Conservation (phyloP, 352 stramenopile genomes). For the Discostella stelligera region DNA sequence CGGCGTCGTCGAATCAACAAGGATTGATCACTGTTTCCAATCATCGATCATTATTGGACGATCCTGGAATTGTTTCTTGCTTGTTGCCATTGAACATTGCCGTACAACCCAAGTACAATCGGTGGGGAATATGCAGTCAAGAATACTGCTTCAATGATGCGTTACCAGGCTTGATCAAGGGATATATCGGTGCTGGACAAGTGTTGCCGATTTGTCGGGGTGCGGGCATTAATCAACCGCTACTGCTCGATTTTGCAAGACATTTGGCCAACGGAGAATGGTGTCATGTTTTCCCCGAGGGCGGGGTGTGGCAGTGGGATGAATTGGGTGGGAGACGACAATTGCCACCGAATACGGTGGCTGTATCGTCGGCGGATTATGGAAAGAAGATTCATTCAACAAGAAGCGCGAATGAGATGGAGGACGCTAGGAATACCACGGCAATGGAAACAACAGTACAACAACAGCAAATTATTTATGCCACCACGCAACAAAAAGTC, state of each 20-base stretch:
- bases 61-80: conserved; percentile 57
- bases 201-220: conserved; percentile 59
- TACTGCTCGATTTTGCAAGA: conserved; percentile 51
- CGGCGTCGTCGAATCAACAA: background rate
- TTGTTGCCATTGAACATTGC: conserved; percentile 40
- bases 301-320: conserved; percentile 55
- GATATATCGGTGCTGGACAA: conserved; percentile 57
- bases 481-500: conserved; percentile 23
- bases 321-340: conserved; percentile 43
- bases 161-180: conserved; percentile 43
- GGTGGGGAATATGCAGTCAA: conserved; percentile 59
- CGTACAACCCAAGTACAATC: conserved; percentile 46
- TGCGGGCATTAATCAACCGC: conserved; percentile 50
- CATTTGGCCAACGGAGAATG: conserved; percentile 51
- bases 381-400: background rate
- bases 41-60: conserved; percentile 56
- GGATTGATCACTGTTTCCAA: conserved; percentile 60
- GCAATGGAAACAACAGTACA: background rate
- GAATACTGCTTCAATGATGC: conserved; percentile 63
- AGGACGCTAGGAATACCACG: background rate
- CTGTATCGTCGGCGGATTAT: conserved; percentile 26
- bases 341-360: conserved; percentile 15
- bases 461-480: conserved; percentile 28
- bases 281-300: conserved; percentile 63
- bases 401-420: background rate